Conservation (phyloP, 164 flowering plant genomes). For the Magnolia changhungtana region DNA sequence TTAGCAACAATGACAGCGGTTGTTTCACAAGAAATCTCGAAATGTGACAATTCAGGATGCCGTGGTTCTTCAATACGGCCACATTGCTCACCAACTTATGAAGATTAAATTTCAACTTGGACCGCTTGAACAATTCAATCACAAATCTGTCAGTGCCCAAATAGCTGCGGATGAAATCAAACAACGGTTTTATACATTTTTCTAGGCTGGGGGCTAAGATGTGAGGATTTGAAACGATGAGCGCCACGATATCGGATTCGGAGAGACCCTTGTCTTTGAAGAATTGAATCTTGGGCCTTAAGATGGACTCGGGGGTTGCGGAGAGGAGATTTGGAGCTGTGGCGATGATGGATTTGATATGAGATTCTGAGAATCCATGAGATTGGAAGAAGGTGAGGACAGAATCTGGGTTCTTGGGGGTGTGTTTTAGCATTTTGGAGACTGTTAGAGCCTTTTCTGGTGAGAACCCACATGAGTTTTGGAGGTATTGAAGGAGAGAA, state of each 20-base stretch:
- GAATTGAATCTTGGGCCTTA: conserved; percentile 6
- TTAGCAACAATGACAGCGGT: not conserved
- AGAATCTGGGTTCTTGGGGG: not conserved
- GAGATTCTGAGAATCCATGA: conserved; percentile 7
- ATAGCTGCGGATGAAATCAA: not conserved
- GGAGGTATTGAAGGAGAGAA: not conserved
- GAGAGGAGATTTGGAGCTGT: not conserved
- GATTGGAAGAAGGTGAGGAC: conserved; percentile 10
- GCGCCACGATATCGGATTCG: not conserved
- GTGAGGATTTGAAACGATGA: not conserved
- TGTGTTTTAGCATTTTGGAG: not conserved
- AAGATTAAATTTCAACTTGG: not conserved
- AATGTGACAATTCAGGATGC: not conserved
- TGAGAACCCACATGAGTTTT: conserved; percentile 7
- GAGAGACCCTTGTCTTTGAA: conserved; percentile 14
- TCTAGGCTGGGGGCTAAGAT: conserved; percentile 1
- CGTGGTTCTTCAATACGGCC: conserved; percentile 3
- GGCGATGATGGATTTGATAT: conserved; percentile 1
- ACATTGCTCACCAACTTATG: not conserved
- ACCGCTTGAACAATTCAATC: not conserved
- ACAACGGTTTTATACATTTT: not conserved
- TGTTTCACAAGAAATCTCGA: not conserved
- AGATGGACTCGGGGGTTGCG: conserved; percentile 2
- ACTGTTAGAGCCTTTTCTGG: conserved; percentile 6
- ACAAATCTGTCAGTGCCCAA: not conserved